Base-by-base conservation (phyloP, 768 basidiomycete genomes). In the Russula olivacea region DNA sequence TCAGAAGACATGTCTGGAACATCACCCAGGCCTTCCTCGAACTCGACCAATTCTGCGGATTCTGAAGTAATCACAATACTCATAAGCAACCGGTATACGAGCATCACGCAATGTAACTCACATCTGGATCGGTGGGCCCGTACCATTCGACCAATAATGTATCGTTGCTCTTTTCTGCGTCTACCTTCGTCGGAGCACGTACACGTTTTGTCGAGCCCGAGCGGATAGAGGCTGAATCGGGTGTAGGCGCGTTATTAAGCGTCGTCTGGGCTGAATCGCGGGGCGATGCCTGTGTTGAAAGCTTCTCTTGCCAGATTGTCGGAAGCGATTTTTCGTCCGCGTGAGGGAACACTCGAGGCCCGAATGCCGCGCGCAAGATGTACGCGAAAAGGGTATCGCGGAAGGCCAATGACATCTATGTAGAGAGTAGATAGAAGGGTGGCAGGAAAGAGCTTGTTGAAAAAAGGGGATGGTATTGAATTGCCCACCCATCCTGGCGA, bases 1-100 rank as follows among this genome's bases (percentile, higher is more conserved):
- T 75, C 53, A 76, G 61, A 50, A 75, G 64, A 51, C 72, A 72
- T n/a, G 75, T 72, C 45, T 69, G 69, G 55, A 72, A 73, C 19
- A 73, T 71, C 15, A 75, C 72, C 55, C 74, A 72, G 32, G 68
- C 61, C 48, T 71, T 69, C 43, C 69, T 76, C 15, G 51, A 3
- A 25, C 68, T 65, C 4, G 72, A 72, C 75, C 75, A 76, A 58
- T 76, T 72, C 40, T n/a, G 50, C 3, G 61, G 59, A 41, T 63
- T 41, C 48, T 57, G 34, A 45, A 56, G 19, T 4, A n/a, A 32
- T 28, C 23, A 38, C 32, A 6, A 36, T 36, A 30, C 28, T 14
- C 19, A 21, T 45, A 9, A 47, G 43, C 21, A 28, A 38, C 4
- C 15, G 19, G 3, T 2, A 12, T 10, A 32, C 14, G 11, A 7